Percentiles rank a stretch among this genome's conserved stretches.
Evolutionary conservation across 2,329 filamentous ascomycete genomes (phyloP).

Genomic region (Aspergillus melleus): DNA sequence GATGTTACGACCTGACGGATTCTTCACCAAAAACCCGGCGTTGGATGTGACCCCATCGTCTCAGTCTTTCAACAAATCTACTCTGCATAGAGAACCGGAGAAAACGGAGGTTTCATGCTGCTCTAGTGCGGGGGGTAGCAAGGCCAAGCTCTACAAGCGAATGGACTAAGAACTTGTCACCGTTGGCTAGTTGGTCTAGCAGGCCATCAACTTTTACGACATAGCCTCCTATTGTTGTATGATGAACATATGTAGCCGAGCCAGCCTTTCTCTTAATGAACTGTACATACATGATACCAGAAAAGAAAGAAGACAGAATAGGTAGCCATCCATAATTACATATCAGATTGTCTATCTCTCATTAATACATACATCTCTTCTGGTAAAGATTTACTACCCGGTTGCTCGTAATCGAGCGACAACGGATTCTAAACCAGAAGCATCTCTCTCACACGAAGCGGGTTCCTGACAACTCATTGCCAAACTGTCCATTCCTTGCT

Average conservation of each 20-base stretch:
- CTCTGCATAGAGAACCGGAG: constrained; percentile 29
- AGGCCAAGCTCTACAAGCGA: constrained; percentile 31
- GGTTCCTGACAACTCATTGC: constrained; percentile 1
- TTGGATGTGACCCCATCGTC: constrained; percentile 47
- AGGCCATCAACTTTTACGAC: not conserved
- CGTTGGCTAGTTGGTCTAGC: not conserved
- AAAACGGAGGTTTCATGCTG: constrained; percentile 19
- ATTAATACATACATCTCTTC: constrained; percentile 23
- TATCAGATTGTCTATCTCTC: constrained; percentile 17
- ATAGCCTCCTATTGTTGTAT: not conserved
- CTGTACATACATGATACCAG: not conserved
- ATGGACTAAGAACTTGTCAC: constrained; percentile 2
- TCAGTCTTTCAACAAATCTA: constrained; percentile 45
- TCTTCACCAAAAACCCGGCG: constrained; percentile 54
- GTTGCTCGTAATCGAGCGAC: constrained; percentile 5
- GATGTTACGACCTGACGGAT: constrained; percentile 52
- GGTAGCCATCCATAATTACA: not conserved
- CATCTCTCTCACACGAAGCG: constrained; percentile 8
- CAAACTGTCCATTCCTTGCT: not conserved
- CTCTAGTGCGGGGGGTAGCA: constrained; percentile 19
- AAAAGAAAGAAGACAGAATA: not conserved
- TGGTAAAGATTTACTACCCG: constrained; percentile 12
- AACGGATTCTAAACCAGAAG: constrained; percentile 17
- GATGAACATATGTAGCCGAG: not conserved
- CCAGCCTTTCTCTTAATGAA: not conserved